These are phyloP conservation scores for Taxawa tesnikishii DNA, from an alignment of 2,329 filamentous ascomycete genomes.

Conservation along the genomic window DNA sequence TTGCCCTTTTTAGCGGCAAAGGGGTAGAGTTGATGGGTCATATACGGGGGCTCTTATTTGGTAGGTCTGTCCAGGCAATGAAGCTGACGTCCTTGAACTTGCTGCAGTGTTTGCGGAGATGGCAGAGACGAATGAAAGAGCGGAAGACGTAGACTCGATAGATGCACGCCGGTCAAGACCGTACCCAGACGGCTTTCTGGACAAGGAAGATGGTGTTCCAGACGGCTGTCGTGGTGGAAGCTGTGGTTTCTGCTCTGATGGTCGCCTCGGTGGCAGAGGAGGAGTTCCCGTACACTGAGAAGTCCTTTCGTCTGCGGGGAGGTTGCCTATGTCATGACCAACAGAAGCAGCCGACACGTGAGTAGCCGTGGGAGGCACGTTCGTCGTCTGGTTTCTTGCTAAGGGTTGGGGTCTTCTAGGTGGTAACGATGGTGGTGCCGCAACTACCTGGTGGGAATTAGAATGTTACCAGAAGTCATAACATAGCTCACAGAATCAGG, in stretches of 20 bases:
- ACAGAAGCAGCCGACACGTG: slow-evolving; percentile 4
- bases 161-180: slow-evolving; percentile 26
- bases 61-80: slow-evolving; percentile 7
- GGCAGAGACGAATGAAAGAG: slow-evolving; percentile 36
- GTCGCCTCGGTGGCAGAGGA: slow-evolving; percentile 30
- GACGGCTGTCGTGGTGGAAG: slow-evolving; percentile 7
- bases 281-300: slow-evolving; percentile 28
- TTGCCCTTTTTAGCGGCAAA: slow-evolving; percentile 38
- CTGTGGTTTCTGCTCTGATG: slow-evolving; percentile 24
- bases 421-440: slow-evolving; percentile 6
- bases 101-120: slow-evolving; percentile 32
- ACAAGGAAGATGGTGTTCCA: slow-evolving; percentile 8
- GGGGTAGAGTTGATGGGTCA: slow-evolving; percentile 42
- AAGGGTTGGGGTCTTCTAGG: slow-evolving; percentile 7
- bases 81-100: slow-evolving; percentile 14
- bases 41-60: slow-evolving; percentile 37
- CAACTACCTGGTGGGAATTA: neutral
- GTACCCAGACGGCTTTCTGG: slow-evolving; percentile 11
- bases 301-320: slow-evolving; percentile 17
- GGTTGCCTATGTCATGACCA: slow-evolving; percentile 22
- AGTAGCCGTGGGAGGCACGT: slow-evolving; percentile 6
- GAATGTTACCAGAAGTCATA: too few relatives aligned
- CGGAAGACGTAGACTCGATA: slow-evolving; percentile 40
- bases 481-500: too few relatives aligned
- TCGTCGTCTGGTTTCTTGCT: slow-evolving; percentile 8